Percentiles rank a stretch among this genome's conserved stretches.
These are phyloP conservation scores for Sporothrix dimorphospora DNA, from an alignment of 2,329 filamentous ascomycete genomes.

Conservation along the genomic window DNA sequence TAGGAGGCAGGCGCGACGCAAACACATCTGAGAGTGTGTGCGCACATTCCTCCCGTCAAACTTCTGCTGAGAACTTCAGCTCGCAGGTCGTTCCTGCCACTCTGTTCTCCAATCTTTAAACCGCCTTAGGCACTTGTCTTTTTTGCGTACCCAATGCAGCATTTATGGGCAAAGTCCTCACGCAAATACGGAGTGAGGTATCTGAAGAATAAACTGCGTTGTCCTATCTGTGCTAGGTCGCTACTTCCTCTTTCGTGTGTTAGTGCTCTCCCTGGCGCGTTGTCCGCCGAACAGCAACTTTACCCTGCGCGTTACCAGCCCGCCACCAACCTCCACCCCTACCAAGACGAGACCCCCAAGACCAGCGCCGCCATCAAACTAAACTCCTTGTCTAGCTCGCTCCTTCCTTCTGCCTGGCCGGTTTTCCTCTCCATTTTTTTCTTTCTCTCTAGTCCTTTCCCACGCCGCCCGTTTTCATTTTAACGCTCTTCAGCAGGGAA, in stretches of 20 bases:
- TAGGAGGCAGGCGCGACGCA: constrained; percentile 27
- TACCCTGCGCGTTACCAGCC: constrained; percentile 29
- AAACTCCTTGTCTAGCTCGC: constrained; percentile 26
- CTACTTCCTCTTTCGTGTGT: constrained; percentile 30
- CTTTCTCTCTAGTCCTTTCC: not conserved
- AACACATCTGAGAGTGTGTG: not conserved
- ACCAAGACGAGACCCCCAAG: constrained; percentile 26
- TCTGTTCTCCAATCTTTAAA: constrained; percentile 12
- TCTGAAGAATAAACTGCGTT: not conserved
- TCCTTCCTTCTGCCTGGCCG: constrained; percentile 29
- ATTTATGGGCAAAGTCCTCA: not conserved
- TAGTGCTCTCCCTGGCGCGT: constrained; percentile 30
- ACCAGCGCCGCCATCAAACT: constrained; percentile 24
- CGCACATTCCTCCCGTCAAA: constrained; percentile 23
- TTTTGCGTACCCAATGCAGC: constrained; percentile 10
- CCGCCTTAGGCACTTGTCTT: not conserved
- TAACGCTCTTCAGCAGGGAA: constrained; percentile 32
- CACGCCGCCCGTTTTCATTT: constrained; percentile 31
- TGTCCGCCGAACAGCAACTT: not conserved
- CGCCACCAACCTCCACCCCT: constrained; percentile 33
- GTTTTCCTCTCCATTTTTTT: constrained; percentile 16
- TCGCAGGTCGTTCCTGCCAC: constrained; percentile 24
- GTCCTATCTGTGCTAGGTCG: not conserved
- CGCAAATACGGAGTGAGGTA: not conserved
- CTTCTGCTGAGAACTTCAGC: not conserved